Base-by-base conservation (phyloP, 495 filamentous ascomycete genomes). In the Staphylotrichum longicolle region DNA sequence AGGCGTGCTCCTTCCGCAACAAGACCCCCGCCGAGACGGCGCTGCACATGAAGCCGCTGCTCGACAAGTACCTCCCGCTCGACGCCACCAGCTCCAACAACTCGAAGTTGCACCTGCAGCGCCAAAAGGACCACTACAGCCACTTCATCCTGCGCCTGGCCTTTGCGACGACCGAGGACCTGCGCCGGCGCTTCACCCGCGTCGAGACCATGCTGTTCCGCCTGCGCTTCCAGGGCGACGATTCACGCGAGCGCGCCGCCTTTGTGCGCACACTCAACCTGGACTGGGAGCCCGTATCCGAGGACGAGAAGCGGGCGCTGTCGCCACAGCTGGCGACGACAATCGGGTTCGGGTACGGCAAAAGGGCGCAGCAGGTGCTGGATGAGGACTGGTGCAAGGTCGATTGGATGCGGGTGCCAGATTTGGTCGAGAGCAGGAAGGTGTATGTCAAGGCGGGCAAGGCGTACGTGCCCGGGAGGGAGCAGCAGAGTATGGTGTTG, bases 121-220 rank as follows among this genome's bases (percentile, higher is more conserved):
- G 95, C 20, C 89, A 91, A 75, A 95, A 93, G 74, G 95, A 99
- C 67, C 95, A 99, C 74, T 99, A 99, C 74, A 91, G 87, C 52
- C 95, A 99, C 74, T 99, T 96, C 72, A 98, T 97, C 66, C 85
- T 99, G 20, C 88, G 95, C 0, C 82, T 99, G 39, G 95, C 95
- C 7, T 99, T 99, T 67, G 85, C 91, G 3, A 84, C 85, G 7
- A 96, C 92, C 0, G 93, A 96, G 69, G 95, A 97, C 69, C 80
- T 98, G 41, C 86, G 94, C n/a, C 84, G 87, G 60, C 86, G 94
- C 50, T 99, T 98, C 68, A 82, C 85, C 20, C 84, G 91, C 45
- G 85, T 93, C 5, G 95, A 99, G 76, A 88, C 88, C 4, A 88
- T 88, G 81, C 81, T 99, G 3, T 98, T 99, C 70, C 83, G 85